These are phyloP conservation scores for Kodamaea sp. DNA, from an alignment of 1,139 yeast species.

Conservation along the genomic window DNA sequence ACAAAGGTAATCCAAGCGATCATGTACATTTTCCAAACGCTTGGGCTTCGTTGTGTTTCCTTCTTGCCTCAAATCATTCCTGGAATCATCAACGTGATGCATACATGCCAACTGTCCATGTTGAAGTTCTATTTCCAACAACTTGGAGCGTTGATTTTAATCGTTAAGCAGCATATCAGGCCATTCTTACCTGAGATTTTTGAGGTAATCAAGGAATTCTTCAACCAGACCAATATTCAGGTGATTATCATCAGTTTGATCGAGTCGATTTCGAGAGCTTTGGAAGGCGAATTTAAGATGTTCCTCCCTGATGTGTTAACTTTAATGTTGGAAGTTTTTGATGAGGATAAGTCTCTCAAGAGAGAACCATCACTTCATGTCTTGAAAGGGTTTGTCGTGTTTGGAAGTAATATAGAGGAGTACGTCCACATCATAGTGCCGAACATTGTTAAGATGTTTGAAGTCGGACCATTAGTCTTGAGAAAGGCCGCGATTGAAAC, in stretches of 20 bases:
- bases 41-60: conserved; percentile 86
- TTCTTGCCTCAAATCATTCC: conserved; percentile 87
- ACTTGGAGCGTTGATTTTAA: conserved; percentile 71
- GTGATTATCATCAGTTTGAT: conserved; percentile 77
- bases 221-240: conserved; percentile 60
- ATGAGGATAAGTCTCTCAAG: conserved; percentile 68
- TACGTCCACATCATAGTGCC: conserved; percentile 86
- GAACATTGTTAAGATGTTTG: conserved; percentile 77
- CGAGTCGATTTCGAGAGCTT: conserved; percentile 81
- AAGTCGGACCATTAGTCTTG: conserved; percentile 60
- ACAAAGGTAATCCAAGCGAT: conserved; percentile 90
- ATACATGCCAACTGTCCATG: conserved; percentile 77
- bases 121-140: conserved; percentile 90
- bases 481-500: conserved; percentile 81
- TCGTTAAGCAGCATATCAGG: conserved; percentile 88
- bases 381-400: conserved; percentile 81
- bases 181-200: conserved; percentile 81
- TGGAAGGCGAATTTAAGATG: conserved; percentile 90
- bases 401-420: conserved; percentile 87
- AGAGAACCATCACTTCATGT: conserved; percentile 73
- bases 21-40: conserved; percentile 83
- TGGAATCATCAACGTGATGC: conserved; percentile 84
- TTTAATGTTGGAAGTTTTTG: conserved; percentile 72
- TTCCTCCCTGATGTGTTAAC: conserved; percentile 80
- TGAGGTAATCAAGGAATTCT: conserved; percentile 72